Conservation (phyloP, 202 grass and related monocot genomes). For the Elaeis oleifera region DNA sequence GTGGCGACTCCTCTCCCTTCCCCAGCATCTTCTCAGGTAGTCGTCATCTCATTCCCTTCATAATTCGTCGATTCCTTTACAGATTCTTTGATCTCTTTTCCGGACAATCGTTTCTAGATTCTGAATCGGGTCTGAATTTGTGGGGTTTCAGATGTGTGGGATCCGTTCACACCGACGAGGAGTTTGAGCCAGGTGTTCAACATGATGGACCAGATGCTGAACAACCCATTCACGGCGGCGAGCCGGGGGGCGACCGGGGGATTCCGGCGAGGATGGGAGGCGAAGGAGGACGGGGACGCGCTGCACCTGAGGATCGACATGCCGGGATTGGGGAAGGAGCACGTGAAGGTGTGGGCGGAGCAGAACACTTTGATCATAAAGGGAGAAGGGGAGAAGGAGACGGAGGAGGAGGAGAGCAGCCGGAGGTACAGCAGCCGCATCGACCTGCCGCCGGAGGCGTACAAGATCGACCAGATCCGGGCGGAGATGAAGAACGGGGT, state of each 20-base stretch:
- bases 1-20: constrained; percentile 5
- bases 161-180: constrained; percentile 51
- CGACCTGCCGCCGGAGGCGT: constrained; percentile 49
- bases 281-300: constrained; percentile 53
- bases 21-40: constrained; percentile 70
- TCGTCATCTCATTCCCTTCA: constrained; percentile 39
- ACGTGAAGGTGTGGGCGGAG: constrained; percentile 74
- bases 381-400: constrained; percentile 61
- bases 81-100: not conserved
- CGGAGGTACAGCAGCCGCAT: constrained; percentile 48
- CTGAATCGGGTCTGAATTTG: not conserved
- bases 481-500: constrained; percentile 93
- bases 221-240: constrained; percentile 25
- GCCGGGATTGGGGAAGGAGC: constrained; percentile 79
- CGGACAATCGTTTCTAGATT: not conserved
- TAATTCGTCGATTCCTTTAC: not conserved
- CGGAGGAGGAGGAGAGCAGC: not conserved
- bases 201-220: constrained; percentile 51
- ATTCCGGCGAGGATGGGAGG: constrained; percentile 33
- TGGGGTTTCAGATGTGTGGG: constrained; percentile 45
- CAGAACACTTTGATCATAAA: constrained; percentile 74
- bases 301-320: constrained; percentile 68
- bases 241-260: not conserved
- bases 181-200: constrained; percentile 52
- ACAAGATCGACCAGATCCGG: constrained; percentile 69